Evolutionary conservation across 768 basidiomycete species (phyloP), one percentile per base, ranked within the genome.

Genomic region (Filobasidium wieringae): DNA sequence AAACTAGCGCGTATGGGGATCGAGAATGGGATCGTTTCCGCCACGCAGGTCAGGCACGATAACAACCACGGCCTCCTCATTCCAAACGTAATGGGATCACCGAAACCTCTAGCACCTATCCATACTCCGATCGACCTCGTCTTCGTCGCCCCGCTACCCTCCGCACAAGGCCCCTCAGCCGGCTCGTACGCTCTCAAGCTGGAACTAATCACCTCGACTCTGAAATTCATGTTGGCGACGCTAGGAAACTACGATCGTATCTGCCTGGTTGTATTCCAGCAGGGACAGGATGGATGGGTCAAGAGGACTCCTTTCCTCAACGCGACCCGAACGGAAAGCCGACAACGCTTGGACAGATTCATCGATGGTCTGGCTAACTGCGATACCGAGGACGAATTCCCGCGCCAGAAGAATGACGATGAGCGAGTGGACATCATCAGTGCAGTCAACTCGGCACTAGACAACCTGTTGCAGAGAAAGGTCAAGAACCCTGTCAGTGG

Each of bases 391-490:
- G 82, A 83, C 63, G 79, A 80, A 59, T 81, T 81, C 63, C 72
- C 85, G 71, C 82, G 88, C 19, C 78, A 83, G 59, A 82, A 82
- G 14, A 82, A 82, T 58, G 85, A 85, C 69, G 92, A 96, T 17
- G 92, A 96, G 74, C 88, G 91, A 75, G 88, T 88, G 27, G 93
- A 95, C 72, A 93, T 99, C 17, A 90, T 97, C 24, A 93, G 92
- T 11, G 95, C 92, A n/a, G 88, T 96, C 57, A 99, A 99, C 71
- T 85, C 93, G 66, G 89, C 88, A 84, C 81, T 97, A 31, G 95
- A 99, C 71, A 83, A 93, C 19, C 87, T 97, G 7, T 76, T 99
- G 31, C 95, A 97, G 74, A 85, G 95, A 55, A 95, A 95, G 77
- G 78, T 83, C 33, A 86, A 88, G 62, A 95, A 93, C 69, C 84